A percentile compares a stretch with the other conserved stretches of the same genome.
These are phyloP conservation scores for Chaetomium fimeti DNA, from an alignment of 495 filamentous ascomycete genomes.

Conservation along the genomic window DNA sequence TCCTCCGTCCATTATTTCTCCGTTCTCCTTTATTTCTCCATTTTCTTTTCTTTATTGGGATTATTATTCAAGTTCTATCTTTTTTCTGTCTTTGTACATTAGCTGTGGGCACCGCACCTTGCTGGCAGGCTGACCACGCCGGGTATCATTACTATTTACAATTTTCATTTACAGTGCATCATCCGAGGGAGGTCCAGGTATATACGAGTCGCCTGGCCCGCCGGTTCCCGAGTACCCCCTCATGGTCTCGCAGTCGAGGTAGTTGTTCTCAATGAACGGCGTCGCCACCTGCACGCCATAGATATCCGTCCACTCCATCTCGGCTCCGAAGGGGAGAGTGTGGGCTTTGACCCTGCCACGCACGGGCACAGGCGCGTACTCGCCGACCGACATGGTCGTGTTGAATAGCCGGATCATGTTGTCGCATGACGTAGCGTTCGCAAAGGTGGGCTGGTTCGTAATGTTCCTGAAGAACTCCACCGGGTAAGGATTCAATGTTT, in stretches of 20 bases:
- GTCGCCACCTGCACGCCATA: conserved; percentile 44
- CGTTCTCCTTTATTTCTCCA: too few relatives aligned
- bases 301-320: conserved; percentile 32
- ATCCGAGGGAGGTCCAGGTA: conserved; percentile 3
- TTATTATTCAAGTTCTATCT: background rate
- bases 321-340: conserved; percentile 32
- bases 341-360: conserved; percentile 33
- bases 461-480: conserved; percentile 42
- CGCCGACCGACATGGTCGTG: conserved; percentile 37
- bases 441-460: conserved; percentile 48
- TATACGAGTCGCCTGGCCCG: conserved; percentile 28
- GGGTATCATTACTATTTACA: conserved; percentile 11
- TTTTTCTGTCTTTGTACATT: background rate
- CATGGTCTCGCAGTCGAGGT: conserved; percentile 38
- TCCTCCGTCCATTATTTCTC: too few relatives aligned
- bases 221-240: conserved; percentile 33
- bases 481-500: conserved; percentile 33
- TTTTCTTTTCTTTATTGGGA: too few relatives aligned
- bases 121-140: background rate
- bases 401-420: conserved; percentile 44
- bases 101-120: background rate
- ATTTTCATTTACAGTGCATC: background rate
- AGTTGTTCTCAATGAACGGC: conserved; percentile 46
- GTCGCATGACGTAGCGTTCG: conserved; percentile 39
- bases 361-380: conserved; percentile 35